Evolutionary conservation across 192 early-diverging fungal species (phyloP).

Genomic region (Geranomyces michiganensis): DNA sequence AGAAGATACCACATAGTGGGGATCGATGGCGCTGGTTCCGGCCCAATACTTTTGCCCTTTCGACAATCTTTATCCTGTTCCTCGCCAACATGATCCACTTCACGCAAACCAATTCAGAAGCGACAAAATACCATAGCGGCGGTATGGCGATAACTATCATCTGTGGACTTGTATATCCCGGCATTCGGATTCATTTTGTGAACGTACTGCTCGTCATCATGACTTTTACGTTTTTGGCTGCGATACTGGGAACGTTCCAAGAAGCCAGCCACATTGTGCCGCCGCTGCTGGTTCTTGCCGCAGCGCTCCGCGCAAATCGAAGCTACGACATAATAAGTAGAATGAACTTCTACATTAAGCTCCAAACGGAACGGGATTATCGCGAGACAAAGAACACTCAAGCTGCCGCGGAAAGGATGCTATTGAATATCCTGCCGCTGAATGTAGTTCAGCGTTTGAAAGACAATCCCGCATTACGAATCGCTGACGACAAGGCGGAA

Average conservation of each 20-base stretch:
- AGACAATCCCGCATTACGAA: conserved; percentile 30
- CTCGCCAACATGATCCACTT: conserved; percentile 17
- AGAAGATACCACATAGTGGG: not conserved
- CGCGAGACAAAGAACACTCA: conserved; percentile 30
- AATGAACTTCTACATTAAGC: conserved; percentile 34
- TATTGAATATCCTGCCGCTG: conserved; percentile 42
- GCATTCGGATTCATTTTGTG: conserved; percentile 18
- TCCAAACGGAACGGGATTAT: conserved; percentile 31
- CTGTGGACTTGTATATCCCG: conserved; percentile 3
- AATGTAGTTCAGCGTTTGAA: conserved; percentile 33
- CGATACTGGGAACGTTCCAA: not conserved
- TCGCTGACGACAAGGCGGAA: conserved; percentile 37
- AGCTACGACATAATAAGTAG: conserved; percentile 24
- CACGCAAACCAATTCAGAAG: not conserved
- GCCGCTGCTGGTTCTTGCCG: conserved; percentile 10
- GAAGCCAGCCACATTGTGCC: not conserved
- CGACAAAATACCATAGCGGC: not conserved
- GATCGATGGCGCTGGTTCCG: conserved; percentile 27
- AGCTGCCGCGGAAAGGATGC: conserved; percentile 32
- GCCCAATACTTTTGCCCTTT: conserved; percentile 25
- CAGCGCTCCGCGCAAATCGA: conserved; percentile 21
- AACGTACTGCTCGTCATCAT: conserved; percentile 10
- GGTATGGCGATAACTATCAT: conserved; percentile 9
- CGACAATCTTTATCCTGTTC: conserved; percentile 14
- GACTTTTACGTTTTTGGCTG: conserved; percentile 13